Percentiles rank a stretch among this genome's conserved stretches.
These are phyloP conservation scores for Stephanodiscus minutulus DNA, from an alignment of 108 stramenopile species.

Conservation along the genomic window DNA sequence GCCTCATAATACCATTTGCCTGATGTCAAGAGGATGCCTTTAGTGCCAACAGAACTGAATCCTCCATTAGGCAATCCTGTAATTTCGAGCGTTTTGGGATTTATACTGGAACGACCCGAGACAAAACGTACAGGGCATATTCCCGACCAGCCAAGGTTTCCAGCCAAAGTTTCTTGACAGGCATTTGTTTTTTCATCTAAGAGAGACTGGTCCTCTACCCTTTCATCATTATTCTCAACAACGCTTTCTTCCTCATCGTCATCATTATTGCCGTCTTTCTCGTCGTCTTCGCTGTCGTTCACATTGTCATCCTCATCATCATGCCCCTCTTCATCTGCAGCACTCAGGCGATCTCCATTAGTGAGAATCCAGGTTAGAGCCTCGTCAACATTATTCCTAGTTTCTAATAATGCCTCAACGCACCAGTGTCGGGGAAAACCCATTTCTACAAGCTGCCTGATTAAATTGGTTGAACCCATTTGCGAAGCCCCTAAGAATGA, in stretches of 20 bases:
- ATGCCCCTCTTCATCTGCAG: slow-evolving; percentile 71
- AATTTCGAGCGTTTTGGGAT: slow-evolving; percentile 66
- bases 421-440: slow-evolving; percentile 96
- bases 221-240: slow-evolving; percentile 5
- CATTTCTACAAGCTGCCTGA: slow-evolving; percentile 94
- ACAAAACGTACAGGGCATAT: slow-evolving; percentile 74
- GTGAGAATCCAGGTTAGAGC: slow-evolving; percentile 96
- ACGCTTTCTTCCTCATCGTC: slow-evolving; percentile 9
- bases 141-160: slow-evolving; percentile 57
- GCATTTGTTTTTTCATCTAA: not conserved
- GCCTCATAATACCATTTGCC: slow-evolving; percentile 98
- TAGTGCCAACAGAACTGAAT: slow-evolving; percentile 88
- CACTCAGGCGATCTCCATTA: slow-evolving; percentile 86
- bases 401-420: slow-evolving; percentile 86
- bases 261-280: slow-evolving; percentile 36
- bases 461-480: slow-evolving; percentile 56
- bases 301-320: slow-evolving; percentile 69
- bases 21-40: slow-evolving; percentile 73
- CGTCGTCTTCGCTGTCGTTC: slow-evolving; percentile 64
- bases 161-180: not conserved
- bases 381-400: slow-evolving; percentile 92
- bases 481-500: slow-evolving; percentile 38
- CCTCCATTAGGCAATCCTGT: slow-evolving; percentile 80
- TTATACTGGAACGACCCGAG: slow-evolving; percentile 72
- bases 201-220: not conserved